Conservation (phyloP, 495 filamentous ascomycete genomes). For the Hypoxylon intermedium region DNA sequence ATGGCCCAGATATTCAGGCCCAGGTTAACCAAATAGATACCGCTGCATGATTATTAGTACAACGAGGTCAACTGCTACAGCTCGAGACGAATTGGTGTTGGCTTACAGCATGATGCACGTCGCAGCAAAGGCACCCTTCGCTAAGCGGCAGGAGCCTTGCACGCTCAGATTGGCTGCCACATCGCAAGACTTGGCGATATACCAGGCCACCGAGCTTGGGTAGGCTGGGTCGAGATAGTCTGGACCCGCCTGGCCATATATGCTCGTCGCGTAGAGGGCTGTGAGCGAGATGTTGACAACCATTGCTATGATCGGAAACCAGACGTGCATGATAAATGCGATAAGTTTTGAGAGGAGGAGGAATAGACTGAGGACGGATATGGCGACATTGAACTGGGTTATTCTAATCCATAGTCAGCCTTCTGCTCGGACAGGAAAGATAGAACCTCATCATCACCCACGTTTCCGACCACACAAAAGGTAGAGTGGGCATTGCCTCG, state of each 20-base stretch:
- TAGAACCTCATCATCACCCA: slow-evolving; percentile 54
- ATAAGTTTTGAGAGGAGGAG: slow-evolving; percentile 69
- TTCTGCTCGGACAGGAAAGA: slow-evolving; percentile 6
- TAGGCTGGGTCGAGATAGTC: slow-evolving; percentile 78
- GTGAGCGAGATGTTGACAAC: slow-evolving; percentile 64
- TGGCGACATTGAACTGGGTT: slow-evolving; percentile 81
- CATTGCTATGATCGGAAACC: slow-evolving; percentile 71
- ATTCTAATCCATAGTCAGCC: slow-evolving; percentile 57
- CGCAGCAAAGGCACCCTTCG: slow-evolving; percentile 76
- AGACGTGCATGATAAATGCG: slow-evolving; percentile 73
- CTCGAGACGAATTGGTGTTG: slow-evolving; percentile 7
- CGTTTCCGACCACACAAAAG: slow-evolving; percentile 84
- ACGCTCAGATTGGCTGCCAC: slow-evolving; percentile 63
- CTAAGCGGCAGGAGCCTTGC: slow-evolving; percentile 75
- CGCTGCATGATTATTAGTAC: slow-evolving; percentile 39
- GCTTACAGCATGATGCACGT: slow-evolving; percentile 76
- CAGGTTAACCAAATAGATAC: slow-evolving; percentile 64
- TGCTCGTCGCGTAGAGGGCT: slow-evolving; percentile 69
- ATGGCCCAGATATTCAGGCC: slow-evolving; percentile 66
- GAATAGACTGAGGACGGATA: slow-evolving; percentile 77
- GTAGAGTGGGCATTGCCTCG: slow-evolving; percentile 64
- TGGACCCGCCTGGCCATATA: slow-evolving; percentile 76
- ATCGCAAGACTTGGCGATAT: slow-evolving; percentile 77
- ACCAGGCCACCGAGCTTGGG: slow-evolving; percentile 77
- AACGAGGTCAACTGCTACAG: background rate